phyloP scores from a whole-genome alignment of 2,329 filamentous ascomycete species.

The Paecilomyces dactylethromorphus region DNA sequence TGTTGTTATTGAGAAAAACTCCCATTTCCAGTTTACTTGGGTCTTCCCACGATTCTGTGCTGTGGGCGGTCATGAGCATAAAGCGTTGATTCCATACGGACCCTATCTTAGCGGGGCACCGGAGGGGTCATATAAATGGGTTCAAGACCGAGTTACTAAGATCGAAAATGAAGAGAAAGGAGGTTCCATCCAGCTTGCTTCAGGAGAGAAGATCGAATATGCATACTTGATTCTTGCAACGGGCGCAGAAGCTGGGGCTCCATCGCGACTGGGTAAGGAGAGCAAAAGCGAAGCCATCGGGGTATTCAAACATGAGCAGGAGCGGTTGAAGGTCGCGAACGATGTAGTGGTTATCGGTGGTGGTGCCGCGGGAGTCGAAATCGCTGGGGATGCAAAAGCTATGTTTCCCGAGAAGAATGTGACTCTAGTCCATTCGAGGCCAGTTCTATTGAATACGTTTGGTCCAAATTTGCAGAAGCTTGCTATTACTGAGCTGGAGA shows the following conservation, averaged over 20 bases:
- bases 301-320: slow-evolving; percentile 43
- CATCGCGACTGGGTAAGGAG: slow-evolving; percentile 42
- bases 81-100: slow-evolving; percentile 56
- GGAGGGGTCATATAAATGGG: slow-evolving; percentile 30
- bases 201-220: slow-evolving; percentile 44
- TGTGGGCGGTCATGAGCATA: slow-evolving; percentile 49
- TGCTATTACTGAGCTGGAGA: slow-evolving; percentile 36
- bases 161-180: slow-evolving; percentile 20
- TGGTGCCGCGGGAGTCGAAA: slow-evolving; percentile 56
- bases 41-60: slow-evolving; percentile 55
- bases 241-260: slow-evolving; percentile 44
- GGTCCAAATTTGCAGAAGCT: slow-evolving; percentile 33
- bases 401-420: slow-evolving; percentile 52
- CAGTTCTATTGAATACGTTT: slow-evolving; percentile 48
- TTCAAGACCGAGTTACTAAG: slow-evolving; percentile 36
- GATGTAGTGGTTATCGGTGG: slow-evolving; percentile 50
- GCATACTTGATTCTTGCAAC: slow-evolving; percentile 54
- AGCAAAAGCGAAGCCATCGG: slow-evolving; percentile 38
- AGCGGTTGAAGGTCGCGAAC: slow-evolving; percentile 35
- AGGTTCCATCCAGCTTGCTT: slow-evolving; percentile 32
- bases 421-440: slow-evolving; percentile 52
- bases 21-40: slow-evolving; percentile 57
- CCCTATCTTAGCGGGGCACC: slow-evolving; percentile 31
- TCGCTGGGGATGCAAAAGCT: slow-evolving; percentile 54
- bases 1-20: slow-evolving; percentile 53